Evolutionary conservation across 2,329 filamentous ascomycete species (phyloP), one percentile per base, ranked within the genome.

Genomic region (Didymella keratinophila): DNA sequence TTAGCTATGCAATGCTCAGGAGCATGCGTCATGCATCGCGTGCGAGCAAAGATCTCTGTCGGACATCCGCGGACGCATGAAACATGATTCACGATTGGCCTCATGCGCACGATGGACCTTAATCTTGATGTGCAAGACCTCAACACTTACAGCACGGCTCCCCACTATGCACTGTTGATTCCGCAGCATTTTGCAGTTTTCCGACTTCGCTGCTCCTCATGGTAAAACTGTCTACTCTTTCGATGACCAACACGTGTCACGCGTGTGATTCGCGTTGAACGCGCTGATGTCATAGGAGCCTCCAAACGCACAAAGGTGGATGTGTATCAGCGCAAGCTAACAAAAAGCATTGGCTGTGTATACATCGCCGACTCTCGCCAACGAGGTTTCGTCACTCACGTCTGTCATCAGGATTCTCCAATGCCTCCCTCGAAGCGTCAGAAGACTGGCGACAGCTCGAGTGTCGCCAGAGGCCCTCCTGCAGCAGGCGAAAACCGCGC

Each of bases 1-100:
- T 37, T 54, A 46, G 32, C 45, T 21, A 27, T 56, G 50, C 58
- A 27, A 25, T 4, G 14, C 37, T 27, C 39, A 30, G 44, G 51
- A 32, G 46, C 46, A 41, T 59, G 52, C 57, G 30, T 55, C 52
- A 52, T 39, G 56, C 47, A 47, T 32, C 28, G 42, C 28, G 23
- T 30, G 45, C 34, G 9, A 41, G 47, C 42, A 23, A 44, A 47
- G 32, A 28, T 60, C 57, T 14, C 20, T 41, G 30, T 36, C 36
- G 41, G 51, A 44, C 16, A 43, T 36, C 21, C 51, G 34, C 47
- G 27, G 14, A 25, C 45, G 46, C 34, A 48, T 23, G 23, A 18
- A 27, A 42, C 10, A 20, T 28, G 42, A 39, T 34, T 23, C 18
- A 27, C 27, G 23, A 16, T 16, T 27, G 23, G 23, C 3, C 30